Percentiles rank a stretch among this genome's conserved stretches.
These are phyloP conservation scores for Singerocomus inundabilis DNA, from an alignment of 1,284 basidiomycete genomes.

Conservation along the genomic window DNA sequence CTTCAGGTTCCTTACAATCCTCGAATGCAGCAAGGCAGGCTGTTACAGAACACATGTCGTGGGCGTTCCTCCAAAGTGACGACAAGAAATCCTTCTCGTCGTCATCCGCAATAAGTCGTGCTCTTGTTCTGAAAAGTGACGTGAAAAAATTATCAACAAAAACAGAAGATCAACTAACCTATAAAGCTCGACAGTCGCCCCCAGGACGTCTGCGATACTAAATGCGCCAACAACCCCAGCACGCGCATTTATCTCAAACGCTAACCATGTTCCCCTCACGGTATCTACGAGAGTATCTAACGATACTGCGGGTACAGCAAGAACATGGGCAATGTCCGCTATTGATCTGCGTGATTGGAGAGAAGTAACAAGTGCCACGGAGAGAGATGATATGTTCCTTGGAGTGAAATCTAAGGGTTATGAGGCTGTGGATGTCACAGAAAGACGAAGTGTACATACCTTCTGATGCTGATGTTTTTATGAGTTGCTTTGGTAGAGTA, in stretches of 20 bases:
- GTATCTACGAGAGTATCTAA: constrained; percentile 42
- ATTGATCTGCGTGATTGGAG: constrained; percentile 46
- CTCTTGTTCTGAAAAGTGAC: constrained; percentile 37
- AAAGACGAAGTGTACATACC: constrained; percentile 17
- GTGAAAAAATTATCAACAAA: constrained; percentile 5
- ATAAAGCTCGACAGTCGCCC: constrained; percentile 57
- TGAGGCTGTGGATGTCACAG: constrained; percentile 13
- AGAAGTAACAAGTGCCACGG: constrained; percentile 42
- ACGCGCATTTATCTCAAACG: constrained; percentile 40
- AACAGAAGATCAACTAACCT: constrained; percentile 36
- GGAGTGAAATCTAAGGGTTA: constrained; percentile 10
- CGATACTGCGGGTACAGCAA: constrained; percentile 43
- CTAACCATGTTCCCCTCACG: constrained; percentile 42
- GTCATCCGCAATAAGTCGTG: constrained; percentile 30
- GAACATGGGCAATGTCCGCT: constrained; percentile 53
- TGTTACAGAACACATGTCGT: constrained; percentile 61
- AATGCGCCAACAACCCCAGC: constrained; percentile 35
- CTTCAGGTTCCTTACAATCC: constrained; percentile 57
- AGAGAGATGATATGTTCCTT: constrained; percentile 27
- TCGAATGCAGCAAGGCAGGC: constrained; percentile 63
- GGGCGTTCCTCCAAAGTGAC: constrained; percentile 52
- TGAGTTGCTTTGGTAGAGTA: constrained; percentile 41
- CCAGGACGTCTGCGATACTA: constrained; percentile 46
- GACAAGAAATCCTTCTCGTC: constrained; percentile 41
- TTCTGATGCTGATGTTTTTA: constrained; percentile 17